Evolutionary conservation across 495 filamentous ascomycete genomes (phyloP).

Genomic region (Neurospora sp.): DNA sequence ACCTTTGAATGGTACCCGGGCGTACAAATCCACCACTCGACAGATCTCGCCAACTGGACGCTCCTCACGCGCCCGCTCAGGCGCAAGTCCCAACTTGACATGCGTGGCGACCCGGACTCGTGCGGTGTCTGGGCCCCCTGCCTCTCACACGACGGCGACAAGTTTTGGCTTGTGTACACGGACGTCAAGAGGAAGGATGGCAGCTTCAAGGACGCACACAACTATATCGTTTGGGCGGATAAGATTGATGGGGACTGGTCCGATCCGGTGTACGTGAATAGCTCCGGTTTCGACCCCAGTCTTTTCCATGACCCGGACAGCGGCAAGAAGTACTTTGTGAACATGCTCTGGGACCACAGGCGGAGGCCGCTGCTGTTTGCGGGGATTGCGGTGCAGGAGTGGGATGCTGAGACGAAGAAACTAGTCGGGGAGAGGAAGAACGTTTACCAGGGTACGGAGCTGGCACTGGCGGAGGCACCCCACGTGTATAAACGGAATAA

Average conservation of each 20-base stretch:
- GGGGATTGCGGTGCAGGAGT: slow-evolving; percentile 42
- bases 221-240: slow-evolving; percentile 41
- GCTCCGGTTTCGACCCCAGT: slow-evolving; percentile 47
- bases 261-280: slow-evolving; percentile 44
- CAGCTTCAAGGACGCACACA: slow-evolving; percentile 44
- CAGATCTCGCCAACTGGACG: slow-evolving; percentile 49
- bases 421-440: slow-evolving; percentile 39
- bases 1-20: slow-evolving; percentile 56
- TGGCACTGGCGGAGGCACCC: slow-evolving; percentile 49
- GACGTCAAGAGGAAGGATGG: slow-evolving; percentile 49
- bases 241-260: slow-evolving; percentile 45
- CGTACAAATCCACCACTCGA: slow-evolving; percentile 49
- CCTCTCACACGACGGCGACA: slow-evolving; percentile 45
- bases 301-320: slow-evolving; percentile 47
- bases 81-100: slow-evolving; percentile 50
- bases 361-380: slow-evolving; percentile 33
- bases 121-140: slow-evolving; percentile 58
- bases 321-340: slow-evolving; percentile 45
- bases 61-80: slow-evolving; percentile 49
- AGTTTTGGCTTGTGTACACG: slow-evolving; percentile 48
- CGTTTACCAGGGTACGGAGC: slow-evolving; percentile 46
- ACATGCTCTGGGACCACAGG: slow-evolving; percentile 45
- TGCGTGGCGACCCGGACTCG: slow-evolving; percentile 47
- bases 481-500: slow-evolving; percentile 56
- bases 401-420: slow-evolving; percentile 31